These are phyloP conservation scores for Debaryomyces castellii DNA, from an alignment of 805 yeast genomes.

Conservation along the genomic window DNA sequence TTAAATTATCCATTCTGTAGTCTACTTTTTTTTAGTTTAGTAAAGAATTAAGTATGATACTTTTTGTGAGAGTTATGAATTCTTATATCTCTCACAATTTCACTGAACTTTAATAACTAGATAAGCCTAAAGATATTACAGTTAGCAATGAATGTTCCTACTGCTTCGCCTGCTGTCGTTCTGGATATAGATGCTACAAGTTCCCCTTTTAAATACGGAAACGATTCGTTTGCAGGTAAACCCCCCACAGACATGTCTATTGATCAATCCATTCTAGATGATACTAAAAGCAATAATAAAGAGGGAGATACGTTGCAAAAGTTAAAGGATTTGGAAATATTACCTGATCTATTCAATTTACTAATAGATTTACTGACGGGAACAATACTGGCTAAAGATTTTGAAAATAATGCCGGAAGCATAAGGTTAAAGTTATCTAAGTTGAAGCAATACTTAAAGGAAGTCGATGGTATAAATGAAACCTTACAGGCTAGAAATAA, in stretches of 20 bases:
- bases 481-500: slow-evolving; percentile 22
- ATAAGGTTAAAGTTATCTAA: slow-evolving; percentile 34
- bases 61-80: not conserved
- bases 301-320: slow-evolving; percentile 15
- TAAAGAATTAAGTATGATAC: not conserved
- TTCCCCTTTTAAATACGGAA: not conserved
- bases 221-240: not conserved
- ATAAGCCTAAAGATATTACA: not conserved
- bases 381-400: slow-evolving; percentile 38
- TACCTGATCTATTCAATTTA: slow-evolving; percentile 37
- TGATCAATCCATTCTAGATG: slow-evolving; percentile 1
- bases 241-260: not conserved
- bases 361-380: slow-evolving; percentile 36
- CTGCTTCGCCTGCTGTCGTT: not conserved
- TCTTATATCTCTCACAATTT: not conserved
- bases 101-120: not conserved
- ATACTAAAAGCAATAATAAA: not conserved
- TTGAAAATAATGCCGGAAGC: slow-evolving; percentile 41
- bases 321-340: slow-evolving; percentile 29
- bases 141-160: not conserved
- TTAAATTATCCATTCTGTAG: slow-evolving; percentile 20
- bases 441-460: slow-evolving; percentile 29
- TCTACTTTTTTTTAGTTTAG: not conserved
- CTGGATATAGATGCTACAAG: not conserved
- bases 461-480: slow-evolving; percentile 40